Conservation (phyloP, 768 basidiomycete species). For the Termitomyces heimii region DNA sequence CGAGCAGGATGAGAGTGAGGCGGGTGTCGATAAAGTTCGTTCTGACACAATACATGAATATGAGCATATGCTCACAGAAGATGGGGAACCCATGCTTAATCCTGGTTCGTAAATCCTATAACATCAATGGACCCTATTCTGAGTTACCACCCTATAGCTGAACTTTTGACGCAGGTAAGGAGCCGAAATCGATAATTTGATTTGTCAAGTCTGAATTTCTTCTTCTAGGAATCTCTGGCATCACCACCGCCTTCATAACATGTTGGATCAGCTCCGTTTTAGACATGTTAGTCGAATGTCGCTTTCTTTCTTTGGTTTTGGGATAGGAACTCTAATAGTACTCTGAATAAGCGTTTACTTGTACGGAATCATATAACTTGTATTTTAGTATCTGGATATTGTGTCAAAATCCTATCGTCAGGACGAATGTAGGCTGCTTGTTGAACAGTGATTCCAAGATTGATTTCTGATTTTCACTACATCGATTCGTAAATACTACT, state of each 20-base stretch:
- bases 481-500: constrained; percentile 12
- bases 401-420: neutral
- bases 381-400: constrained; percentile 10
- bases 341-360: constrained; percentile 4
- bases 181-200: neutral
- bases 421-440: neutral
- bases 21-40: neutral
- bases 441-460: neutral
- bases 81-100: constrained; percentile 63
- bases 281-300: constrained; percentile 3
- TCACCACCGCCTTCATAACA: constrained; percentile 57
- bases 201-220: constrained; percentile 9
- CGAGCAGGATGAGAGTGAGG: constrained; percentile 1
- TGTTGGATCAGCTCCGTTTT: neutral
- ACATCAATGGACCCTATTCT: constrained; percentile 1
- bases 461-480: constrained; percentile 4
- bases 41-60: constrained; percentile 19
- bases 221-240: constrained; percentile 52
- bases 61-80: constrained; percentile 54
- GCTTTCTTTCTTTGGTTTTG: constrained; percentile 1
- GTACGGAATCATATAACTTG: constrained; percentile 12
- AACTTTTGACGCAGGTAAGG: constrained; percentile 58
- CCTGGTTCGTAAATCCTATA: constrained; percentile 45
- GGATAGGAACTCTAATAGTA: neutral
- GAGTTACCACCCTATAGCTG: constrained; percentile 29